Evolutionary conservation across 2,329 filamentous ascomycete species (phyloP), one percentile per base, ranked within the genome.

Genomic region (Neurospora sp.): DNA sequence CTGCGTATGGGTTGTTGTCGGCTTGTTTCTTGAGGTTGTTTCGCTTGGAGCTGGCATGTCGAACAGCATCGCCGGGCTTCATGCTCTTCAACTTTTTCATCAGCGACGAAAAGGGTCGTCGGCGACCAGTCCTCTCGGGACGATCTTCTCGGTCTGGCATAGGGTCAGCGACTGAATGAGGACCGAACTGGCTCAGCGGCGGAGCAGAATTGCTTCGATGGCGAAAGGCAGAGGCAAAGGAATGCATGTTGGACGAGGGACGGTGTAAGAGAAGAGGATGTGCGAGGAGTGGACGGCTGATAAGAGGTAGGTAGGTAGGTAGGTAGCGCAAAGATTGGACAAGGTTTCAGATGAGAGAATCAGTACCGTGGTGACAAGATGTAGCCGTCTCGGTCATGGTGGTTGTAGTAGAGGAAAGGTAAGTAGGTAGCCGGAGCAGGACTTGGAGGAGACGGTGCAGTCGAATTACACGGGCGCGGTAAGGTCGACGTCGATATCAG

Each of bases 81-180:
- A 97, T 90, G 79, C 91, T 95, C 72, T 93, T 90, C 70, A 98
- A 87, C 77, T 94, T 94, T 85, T 94, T 97, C 84, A 99, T 93
- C 91, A 95, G 96, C 74, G 90, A 92, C 66, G 94, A 88, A 78
- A 98, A 98, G 33, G 94, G 95, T 73, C 92, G 89, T 75, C 93
- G 90, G 74, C 93, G 91, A 75, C 87, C 87, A 77, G 28, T 62
- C 52, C 52, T 62, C 52, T 62, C 52, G 28, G 81, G 74, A 74
- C 86, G 82, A 74, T 83, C 83, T 74, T 89, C 85, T 74, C 89
- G 87, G 79, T 93, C 91, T 93, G 81, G 75, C 72, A 81, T 78
- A 38, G 67, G 69, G 76, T 82, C 76, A 82, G 81, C 70, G 17
- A 62, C 52, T 62, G 52, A 28, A 17, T 62, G 52, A 62, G 46